Evolutionary conservation across 805 yeast species (phyloP).

Genomic region (Yarrowia deformans): DNA sequence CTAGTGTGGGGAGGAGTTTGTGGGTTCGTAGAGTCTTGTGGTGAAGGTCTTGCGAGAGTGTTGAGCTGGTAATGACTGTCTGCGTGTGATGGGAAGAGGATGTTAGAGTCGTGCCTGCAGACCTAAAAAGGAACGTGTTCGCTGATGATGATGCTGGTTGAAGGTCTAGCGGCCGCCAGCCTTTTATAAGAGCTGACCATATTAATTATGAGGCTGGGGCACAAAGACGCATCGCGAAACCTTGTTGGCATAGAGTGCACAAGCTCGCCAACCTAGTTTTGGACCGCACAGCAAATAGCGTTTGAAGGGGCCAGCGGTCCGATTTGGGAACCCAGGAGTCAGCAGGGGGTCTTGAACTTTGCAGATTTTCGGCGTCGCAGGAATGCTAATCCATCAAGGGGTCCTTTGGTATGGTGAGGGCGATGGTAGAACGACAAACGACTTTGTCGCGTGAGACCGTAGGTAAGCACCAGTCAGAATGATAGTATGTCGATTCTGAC

Average conservation of each 20-base stretch:
- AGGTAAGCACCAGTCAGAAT: too few species aligned
- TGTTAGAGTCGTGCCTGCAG: neutral
- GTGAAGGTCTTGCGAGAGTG: neutral
- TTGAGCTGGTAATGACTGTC: neutral
- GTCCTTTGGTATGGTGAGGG: neutral
- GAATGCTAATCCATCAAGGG: conserved; percentile 33
- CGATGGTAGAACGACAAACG: neutral
- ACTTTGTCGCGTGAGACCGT: neutral
- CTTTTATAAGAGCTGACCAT: conserved; percentile 17
- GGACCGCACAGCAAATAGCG: neutral
- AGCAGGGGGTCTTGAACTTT: conserved; percentile 31
- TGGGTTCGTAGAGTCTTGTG: neutral
- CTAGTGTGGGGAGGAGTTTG: neutral
- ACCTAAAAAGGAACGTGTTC: conserved; percentile 17
- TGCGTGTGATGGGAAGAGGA: neutral
- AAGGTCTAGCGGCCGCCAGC: conserved; percentile 1
- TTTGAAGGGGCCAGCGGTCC: conserved; percentile 22
- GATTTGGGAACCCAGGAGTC: conserved; percentile 38
- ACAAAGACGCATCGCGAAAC: conserved; percentile 37
- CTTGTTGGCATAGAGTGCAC: neutral
- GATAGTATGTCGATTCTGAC: too few species aligned
- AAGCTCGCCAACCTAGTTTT: conserved; percentile 17
- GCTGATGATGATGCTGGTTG: conserved; percentile 1
- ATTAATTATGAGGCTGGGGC: conserved; percentile 39
- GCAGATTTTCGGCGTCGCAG: neutral